Evolutionary conservation across 257 asterid species (phyloP).

Genomic region (Solanum tarapatanum): DNA sequence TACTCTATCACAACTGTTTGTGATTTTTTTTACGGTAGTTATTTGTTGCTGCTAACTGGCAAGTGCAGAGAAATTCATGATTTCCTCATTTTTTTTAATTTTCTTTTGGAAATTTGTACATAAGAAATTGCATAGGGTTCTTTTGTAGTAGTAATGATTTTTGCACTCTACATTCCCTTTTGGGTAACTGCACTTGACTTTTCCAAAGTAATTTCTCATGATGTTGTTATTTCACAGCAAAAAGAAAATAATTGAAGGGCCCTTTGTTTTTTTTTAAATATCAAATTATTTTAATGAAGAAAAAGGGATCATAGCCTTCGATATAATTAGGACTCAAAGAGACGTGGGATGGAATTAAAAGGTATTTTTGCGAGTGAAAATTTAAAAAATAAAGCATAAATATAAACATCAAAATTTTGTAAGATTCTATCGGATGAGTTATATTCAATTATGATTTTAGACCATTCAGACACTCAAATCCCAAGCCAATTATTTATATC

Average conservation of each 20-base stretch:
- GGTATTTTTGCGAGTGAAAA: not conserved
- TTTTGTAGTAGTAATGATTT: not conserved
- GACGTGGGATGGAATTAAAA: not conserved
- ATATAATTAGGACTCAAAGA: not conserved
- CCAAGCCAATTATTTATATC: not conserved
- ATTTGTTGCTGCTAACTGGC: not conserved
- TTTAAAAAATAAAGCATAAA: no score
- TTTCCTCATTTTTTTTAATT: not conserved
- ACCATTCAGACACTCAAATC: not conserved
- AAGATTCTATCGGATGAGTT: not conserved
- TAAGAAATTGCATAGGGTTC: not conserved
- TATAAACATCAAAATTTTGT: accelerated
- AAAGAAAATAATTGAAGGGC: not conserved
- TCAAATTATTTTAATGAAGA: not conserved
- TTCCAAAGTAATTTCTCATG: not conserved
- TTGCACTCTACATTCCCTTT: not conserved
- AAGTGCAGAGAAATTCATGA: not conserved
- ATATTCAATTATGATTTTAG: not conserved
- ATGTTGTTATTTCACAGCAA: not conserved
- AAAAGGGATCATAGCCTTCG: not conserved
- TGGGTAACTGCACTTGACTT: not conserved
- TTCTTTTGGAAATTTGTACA: not conserved
- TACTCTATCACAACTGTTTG: accelerated
- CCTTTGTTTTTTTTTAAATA: not conserved
- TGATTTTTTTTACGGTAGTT: not conserved